Evolutionary conservation across 176 grass and related monocot species (phyloP).

Genomic region (Hyparrhenia diplandra): DNA sequence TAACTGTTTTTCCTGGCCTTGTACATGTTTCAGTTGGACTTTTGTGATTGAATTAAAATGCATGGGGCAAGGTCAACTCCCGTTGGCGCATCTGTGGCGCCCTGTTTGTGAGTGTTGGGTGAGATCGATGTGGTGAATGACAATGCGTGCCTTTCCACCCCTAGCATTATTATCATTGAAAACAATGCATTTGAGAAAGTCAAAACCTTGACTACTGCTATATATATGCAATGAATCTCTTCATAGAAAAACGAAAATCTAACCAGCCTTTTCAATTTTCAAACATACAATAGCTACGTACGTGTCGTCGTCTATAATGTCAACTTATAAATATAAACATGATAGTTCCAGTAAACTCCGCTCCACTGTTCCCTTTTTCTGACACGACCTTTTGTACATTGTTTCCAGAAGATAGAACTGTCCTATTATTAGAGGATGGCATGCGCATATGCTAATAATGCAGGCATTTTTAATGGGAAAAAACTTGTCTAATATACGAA

Average conservation of each 20-base stretch:
- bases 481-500: background rate
- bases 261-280: background rate
- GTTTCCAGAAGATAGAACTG: background rate
- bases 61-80: conserved; percentile 13
- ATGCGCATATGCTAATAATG: background rate
- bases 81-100: conserved; percentile 1
- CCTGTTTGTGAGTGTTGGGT: background rate
- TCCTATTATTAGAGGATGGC: too few relatives aligned
- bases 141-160: background rate
- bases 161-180: background rate
- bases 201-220: background rate
- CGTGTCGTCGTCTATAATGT: too few relatives aligned
- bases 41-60: conserved; percentile 15
- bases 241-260: background rate
- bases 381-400: background rate
- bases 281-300: background rate
- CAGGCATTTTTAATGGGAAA: background rate
- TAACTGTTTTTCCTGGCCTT: conserved; percentile 28
- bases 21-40: conserved; percentile 6
- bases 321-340: background rate
- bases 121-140: conserved; percentile 1
- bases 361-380: background rate
- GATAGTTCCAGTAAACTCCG: conserved; percentile 8
- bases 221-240: background rate
- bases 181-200: background rate